Base-by-base conservation (phyloP, 148 eudicot genomes). In the Silene latifolia region DNA sequence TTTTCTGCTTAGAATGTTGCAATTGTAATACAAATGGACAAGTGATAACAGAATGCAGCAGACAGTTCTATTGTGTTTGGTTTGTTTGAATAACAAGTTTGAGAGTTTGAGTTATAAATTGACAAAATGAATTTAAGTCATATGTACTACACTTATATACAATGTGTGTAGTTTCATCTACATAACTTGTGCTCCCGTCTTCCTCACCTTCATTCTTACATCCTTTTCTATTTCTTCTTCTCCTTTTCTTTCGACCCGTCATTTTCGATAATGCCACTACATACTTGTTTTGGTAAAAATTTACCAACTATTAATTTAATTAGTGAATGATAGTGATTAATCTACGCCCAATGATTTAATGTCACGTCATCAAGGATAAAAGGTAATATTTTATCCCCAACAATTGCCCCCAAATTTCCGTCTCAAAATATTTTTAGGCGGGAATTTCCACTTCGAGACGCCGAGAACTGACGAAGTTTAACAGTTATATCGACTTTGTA, bases 41-140 rank as follows among this genome's bases (percentile, higher is more conserved):
- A 63, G 29, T 63, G 62, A 13, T 17, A 57, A 5, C 47, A 71
- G 74, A 27, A 6, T 7, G 61, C 27, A 48, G 23, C 69, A 63
- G 69, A 2, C 69, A 47, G 69, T 59, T 21, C 4, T 62, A 24
- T 74, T 4, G 14, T 20, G 68, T 71, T 71, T 71, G 54, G 54
- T 48, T 47, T 12, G 51, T 69, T 69, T 67, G 71, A 25, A 20
- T 63, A 39, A 39, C 44, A 39, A 39, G 44, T 21, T 27, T 12
- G 5, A 20, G 32, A 29, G 69, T n/a, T 66, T 66, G 48, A 39
- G 48, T 66, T 66, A 66, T 66, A 35, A n/a, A 67, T 67, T 42
- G 71, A 67, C 71, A 67, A 20, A 46, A 67, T 67, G 71, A 44
- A 67, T 67, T 67, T 19, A 67, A 44, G 56, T 67, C 56, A 20